These are phyloP conservation scores for Metarhizium brunneum DNA, from an alignment of 2,329 filamentous ascomycete species.

Conservation along the genomic window DNA sequence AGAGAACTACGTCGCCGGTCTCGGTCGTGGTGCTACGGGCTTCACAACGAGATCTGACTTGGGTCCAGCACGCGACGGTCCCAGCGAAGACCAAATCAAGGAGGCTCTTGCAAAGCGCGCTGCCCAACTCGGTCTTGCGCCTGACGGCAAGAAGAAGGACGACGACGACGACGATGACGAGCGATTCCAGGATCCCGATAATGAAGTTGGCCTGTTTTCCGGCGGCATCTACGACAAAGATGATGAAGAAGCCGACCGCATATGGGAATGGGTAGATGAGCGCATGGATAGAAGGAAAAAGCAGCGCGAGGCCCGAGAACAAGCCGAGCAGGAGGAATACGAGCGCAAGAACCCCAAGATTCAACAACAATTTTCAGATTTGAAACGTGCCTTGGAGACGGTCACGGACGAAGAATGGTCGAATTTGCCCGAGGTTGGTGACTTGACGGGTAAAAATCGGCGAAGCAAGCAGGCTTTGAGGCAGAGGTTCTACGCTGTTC, in stretches of 20 bases:
- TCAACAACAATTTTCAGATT: slow-evolving; percentile 90
- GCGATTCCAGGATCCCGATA: slow-evolving; percentile 91
- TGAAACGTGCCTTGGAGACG: slow-evolving; percentile 81
- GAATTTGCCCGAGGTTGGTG: slow-evolving; percentile 87
- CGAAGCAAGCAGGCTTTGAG: slow-evolving; percentile 73
- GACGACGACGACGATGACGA: slow-evolving; percentile 70
- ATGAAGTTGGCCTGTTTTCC: slow-evolving; percentile 91
- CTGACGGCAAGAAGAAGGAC: slow-evolving; percentile 61
- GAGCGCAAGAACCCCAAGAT: slow-evolving; percentile 98
- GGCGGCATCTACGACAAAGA: slow-evolving; percentile 95
- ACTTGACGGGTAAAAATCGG: slow-evolving; percentile 90
- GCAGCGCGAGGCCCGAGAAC: slow-evolving; percentile 91
- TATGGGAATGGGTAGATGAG: slow-evolving; percentile 93
- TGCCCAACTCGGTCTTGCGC: slow-evolving; percentile 64
- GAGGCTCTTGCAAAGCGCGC: slow-evolving; percentile 93
- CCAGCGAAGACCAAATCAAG: slow-evolving; percentile 96
- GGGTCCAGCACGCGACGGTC: slow-evolving; percentile 87
- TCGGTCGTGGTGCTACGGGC: slow-evolving; percentile 93
- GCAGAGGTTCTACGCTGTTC: slow-evolving; percentile 89
- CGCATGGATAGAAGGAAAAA: slow-evolving; percentile 88
- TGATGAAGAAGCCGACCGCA: slow-evolving; percentile 93
- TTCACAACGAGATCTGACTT: slow-evolving; percentile 97
- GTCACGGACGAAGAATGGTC: slow-evolving; percentile 97
- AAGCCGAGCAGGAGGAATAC: slow-evolving; percentile 86
- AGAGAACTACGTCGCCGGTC: slow-evolving; percentile 87